Conservation (phyloP, 805 yeast species). For the Pichia nakasei region DNA sequence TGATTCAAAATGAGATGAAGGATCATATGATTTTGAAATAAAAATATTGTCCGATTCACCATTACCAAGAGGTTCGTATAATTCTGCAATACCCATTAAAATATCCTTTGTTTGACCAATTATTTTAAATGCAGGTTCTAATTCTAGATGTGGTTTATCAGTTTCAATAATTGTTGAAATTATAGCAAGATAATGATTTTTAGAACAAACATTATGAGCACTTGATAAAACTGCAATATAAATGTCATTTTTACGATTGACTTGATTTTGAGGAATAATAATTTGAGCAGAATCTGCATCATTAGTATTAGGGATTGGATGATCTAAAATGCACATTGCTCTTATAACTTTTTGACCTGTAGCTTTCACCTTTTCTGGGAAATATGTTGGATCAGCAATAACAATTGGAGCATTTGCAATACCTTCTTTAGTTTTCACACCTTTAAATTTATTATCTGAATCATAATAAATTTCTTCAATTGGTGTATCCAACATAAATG, state of each 20-base stretch:
- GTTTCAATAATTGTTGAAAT: constrained; percentile 93
- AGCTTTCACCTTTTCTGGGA: constrained; percentile 71
- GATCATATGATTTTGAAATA: constrained; percentile 85
- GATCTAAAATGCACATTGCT: constrained; percentile 83
- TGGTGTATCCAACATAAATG: constrained; percentile 96
- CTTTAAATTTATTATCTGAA: constrained; percentile 64
- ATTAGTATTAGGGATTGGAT: constrained; percentile 74
- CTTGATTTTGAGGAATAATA: constrained; percentile 94
- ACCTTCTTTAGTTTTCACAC: constrained; percentile 89
- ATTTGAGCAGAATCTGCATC: constrained; percentile 87
- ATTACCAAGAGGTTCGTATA: constrained; percentile 79
- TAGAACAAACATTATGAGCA: constrained; percentile 83
- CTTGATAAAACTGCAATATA: constrained; percentile 86
- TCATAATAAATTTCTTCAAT: constrained; percentile 79
- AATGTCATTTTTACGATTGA: constrained; percentile 86
- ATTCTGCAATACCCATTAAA: constrained; percentile 87
- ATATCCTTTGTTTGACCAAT: constrained; percentile 75
- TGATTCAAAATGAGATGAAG: constrained; percentile 90
- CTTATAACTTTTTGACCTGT: constrained; percentile 71
- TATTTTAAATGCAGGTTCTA: constrained; percentile 88
- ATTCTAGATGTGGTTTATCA: constrained; percentile 81
- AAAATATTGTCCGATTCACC: constrained; percentile 74
- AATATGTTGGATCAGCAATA: constrained; percentile 96
- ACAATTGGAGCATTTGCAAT: constrained; percentile 86
- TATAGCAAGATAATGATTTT: constrained; percentile 86